Evolutionary conservation across 140 eudicot genomes (phyloP), one percentile per base, ranked within the genome.

Genomic region (Anethum foeniculum): DNA sequence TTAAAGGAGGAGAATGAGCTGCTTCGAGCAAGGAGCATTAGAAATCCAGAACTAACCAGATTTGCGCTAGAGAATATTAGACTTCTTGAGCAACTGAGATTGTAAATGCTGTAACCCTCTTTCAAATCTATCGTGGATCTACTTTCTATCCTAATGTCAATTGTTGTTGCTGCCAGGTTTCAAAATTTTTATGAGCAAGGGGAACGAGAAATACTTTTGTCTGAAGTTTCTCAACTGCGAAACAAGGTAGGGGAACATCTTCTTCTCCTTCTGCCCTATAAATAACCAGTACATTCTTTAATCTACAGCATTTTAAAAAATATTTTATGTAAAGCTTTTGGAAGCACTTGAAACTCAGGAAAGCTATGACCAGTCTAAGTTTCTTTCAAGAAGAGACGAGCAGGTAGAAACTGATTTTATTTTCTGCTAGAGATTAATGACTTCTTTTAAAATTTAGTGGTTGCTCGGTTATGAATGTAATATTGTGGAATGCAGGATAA

Each of bases 211-310:
- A 76, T 81, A 64, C 79, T 91, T 85, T 77, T 89, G 25, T 81
- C 91, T 88, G 94, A 91, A 84, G 82, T 91, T 60, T 86, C 92
- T 64, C 85, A 75, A 36, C 80, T 91, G 76, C 94, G 88, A 80
- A 87, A 84, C 78, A 87, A 91, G 97, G 97, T 91, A 43, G 34
- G 44, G 43, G 25, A 73, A 23, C 43, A 65, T 47, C 56, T 5
- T 46, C 54, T 14, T 39, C 19, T 43, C 60, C 67, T 64, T 30
- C 43, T 65, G 12, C 34, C 71, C 8, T 18, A 39, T 79, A 43
- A 54, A 14, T 12, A 25, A 3, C 21, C 41, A 75, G 79, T 25
- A 44, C 8, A 77, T 34, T 52, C 5, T 46, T 27, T 46, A 23
- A 79, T 79, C 82, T 32, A 39, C 27, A 10, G n/a, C 49, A 19